These are phyloP conservation scores for Aspergillus sp. DNA, from an alignment of 2,329 filamentous ascomycete genomes.

Conservation along the genomic window DNA sequence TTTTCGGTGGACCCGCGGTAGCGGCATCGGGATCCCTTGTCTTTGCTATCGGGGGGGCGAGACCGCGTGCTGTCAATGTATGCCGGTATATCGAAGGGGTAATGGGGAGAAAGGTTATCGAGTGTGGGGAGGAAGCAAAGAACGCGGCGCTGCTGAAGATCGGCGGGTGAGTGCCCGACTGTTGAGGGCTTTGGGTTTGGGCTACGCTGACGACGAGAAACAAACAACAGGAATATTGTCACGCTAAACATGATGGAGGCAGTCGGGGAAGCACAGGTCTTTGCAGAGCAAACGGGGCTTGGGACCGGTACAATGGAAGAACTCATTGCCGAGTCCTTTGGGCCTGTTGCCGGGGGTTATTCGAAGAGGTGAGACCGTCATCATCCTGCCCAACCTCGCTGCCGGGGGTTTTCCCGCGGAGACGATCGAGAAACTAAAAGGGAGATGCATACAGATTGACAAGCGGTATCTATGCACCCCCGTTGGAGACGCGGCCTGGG, in stretches of 20 bases:
- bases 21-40: constrained; percentile 47
- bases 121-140: constrained; percentile 42
- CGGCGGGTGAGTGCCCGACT: constrained; percentile 33
- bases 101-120: constrained; percentile 44
- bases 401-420: background rate
- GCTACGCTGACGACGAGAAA: no score
- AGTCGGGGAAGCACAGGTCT: constrained; percentile 47
- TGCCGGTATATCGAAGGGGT: constrained; percentile 44
- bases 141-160: constrained; percentile 47
- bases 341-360: constrained; percentile 43
- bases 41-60: constrained; percentile 43
- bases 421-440: background rate
- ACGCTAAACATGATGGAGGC: constrained; percentile 47
- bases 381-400: no score
- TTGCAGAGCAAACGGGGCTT: constrained; percentile 47
- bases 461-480: constrained; percentile 43
- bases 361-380: constrained; percentile 37
- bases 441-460: constrained; percentile 32
- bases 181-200: no score
- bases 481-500: constrained; percentile 34
- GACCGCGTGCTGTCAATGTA: constrained; percentile 28
- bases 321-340: constrained; percentile 45
- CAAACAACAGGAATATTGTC: constrained; percentile 38
- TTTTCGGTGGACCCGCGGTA: constrained; percentile 46
- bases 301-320: constrained; percentile 43